A percentile compares a stretch with the other conserved stretches of the same genome.
Conservation (phyloP, 2,329 filamentous ascomycete species). For the Aspergillus sojae region DNA sequence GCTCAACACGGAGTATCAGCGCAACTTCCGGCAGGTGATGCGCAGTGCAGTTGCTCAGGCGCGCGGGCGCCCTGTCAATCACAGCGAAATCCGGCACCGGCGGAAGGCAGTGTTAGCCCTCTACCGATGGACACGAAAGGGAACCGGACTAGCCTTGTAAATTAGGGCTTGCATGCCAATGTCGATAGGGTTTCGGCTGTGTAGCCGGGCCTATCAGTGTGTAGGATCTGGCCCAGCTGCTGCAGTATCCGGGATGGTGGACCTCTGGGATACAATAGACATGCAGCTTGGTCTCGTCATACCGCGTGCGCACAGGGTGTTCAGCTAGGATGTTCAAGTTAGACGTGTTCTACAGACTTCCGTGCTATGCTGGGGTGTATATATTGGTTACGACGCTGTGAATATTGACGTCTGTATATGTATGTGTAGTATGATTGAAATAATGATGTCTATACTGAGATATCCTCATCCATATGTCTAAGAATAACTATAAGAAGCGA, state of each 20-base stretch:
- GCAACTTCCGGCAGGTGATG: slow-evolving; percentile 96
- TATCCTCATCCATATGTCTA: background rate
- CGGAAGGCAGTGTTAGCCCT: slow-evolving; percentile 80
- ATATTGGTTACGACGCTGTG: background rate
- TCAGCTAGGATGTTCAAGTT: background rate
- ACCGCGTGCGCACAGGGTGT: background rate
- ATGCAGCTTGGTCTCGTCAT: background rate
- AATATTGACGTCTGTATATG: background rate
- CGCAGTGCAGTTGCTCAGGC: slow-evolving; percentile 86
- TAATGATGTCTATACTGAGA: background rate
- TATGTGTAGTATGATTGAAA: slow-evolving; percentile 1
- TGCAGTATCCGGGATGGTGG: background rate
- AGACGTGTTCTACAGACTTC: background rate
- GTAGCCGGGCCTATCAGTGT: background rate
- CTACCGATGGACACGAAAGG: slow-evolving; percentile 90
- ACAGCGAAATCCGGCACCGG: slow-evolving; percentile 80
- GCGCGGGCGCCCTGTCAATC: slow-evolving; percentile 79
- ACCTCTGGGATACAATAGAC: background rate
- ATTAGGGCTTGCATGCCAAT: background rate
- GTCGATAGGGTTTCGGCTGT: background rate
- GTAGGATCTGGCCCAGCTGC: background rate
- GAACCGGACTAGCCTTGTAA: slow-evolving; percentile 72
- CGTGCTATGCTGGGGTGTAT: background rate
- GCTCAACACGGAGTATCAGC: slow-evolving; percentile 90
- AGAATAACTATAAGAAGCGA: no score